Evolutionary conservation across 208 protist genomes (phyloP), one percentile per base, ranked within the genome.

Genomic region (Crithidia fasciculata): DNA sequence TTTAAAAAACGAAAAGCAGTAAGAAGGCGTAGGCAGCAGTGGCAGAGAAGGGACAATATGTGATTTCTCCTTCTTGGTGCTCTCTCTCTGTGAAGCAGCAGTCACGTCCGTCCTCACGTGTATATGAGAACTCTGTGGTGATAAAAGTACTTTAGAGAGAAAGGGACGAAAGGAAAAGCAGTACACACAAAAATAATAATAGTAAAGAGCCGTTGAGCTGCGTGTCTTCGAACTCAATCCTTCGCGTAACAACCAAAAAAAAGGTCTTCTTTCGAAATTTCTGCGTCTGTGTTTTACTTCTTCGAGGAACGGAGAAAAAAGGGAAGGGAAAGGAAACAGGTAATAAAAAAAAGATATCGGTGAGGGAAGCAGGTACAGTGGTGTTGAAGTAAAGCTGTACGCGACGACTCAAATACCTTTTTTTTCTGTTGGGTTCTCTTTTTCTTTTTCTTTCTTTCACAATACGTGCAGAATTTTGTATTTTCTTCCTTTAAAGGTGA

Each of bases 261-360:
- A 13, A 49, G 45, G 45, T 49, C 12, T 49, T 49, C 45, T 49
- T 49, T 49, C 12, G 9, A 49, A 49, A 49, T 49, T 13, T 49
- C 45, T 49, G 2, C 45, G 45, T 49, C 18, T 41, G 56, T 76
- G 40, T 13, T 58, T 62, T 67, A 72, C 0, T 18, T 40, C 16
- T 7, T 56, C 37, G 28, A 37, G 54, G 19, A 47, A 19, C 15
- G 50, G 50, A 55, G n/a, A 36, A 67, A 16, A 74, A 53, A 41
- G 19, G 39, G 57, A 54, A 58, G 52, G 53, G 45, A 70, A 60
- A 74, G n/a, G n/a, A 56, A 66, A 53, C 15, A 69, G 39, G 63
- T 66, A 65, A 3, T 53, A 57, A 69, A 61, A 53, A 8, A 28
- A 3, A 4, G 8, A 54, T 41, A 37, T 7, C 8, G 56, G 19